phyloP scores from a whole-genome alignment of 768 basidiomycete genomes.

The Rubroboletus pulcherrimus region DNA sequence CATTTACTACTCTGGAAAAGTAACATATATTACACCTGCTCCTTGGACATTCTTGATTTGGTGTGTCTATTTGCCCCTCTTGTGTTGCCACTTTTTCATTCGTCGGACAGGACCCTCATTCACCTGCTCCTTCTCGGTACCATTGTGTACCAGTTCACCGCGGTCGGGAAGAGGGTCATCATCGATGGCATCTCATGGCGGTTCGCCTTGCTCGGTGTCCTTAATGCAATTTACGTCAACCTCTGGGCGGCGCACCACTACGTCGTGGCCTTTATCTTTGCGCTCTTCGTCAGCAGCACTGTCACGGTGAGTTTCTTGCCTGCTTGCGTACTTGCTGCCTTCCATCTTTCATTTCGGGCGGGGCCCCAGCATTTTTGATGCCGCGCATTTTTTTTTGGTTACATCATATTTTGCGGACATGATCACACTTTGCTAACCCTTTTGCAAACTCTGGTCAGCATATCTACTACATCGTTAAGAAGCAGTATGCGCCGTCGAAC shows the following conservation, averaged over 20 bases:
- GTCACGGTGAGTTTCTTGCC: conserved; percentile 40
- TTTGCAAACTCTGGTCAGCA: conserved; percentile 42
- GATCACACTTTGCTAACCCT: conserved; percentile 13
- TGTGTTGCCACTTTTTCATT: conserved; percentile 8
- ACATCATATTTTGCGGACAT: conserved; percentile 3
- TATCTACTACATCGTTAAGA: conserved; percentile 94
- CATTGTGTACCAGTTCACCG: conserved; percentile 86
- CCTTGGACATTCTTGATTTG: conserved; percentile 91
- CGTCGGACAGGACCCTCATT: conserved; percentile 65
- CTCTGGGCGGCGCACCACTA: conserved; percentile 80
- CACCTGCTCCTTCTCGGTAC: conserved; percentile 90
- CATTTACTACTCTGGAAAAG: conserved; percentile 69
- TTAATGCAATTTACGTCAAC: conserved; percentile 88
- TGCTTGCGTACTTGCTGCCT: not conserved
- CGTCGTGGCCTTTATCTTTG: conserved; percentile 78
- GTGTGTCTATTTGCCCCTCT: conserved; percentile 35
- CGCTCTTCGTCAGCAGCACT: conserved; percentile 79
- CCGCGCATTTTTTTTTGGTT: not conserved
- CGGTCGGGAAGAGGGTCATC: conserved; percentile 68
- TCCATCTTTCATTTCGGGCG: conserved; percentile 15
- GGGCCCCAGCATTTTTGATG: conserved; percentile 2
- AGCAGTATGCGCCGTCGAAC: conserved; percentile 64
- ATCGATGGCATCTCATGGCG: conserved; percentile 90
- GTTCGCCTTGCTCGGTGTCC: conserved; percentile 80
- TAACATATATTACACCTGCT: conserved; percentile 93